A percentile compares a stretch with the other conserved stretches of the same genome.
Conservation (phyloP, 1,139 yeast species). For the Saccharomycopsis hybrid region DNA sequence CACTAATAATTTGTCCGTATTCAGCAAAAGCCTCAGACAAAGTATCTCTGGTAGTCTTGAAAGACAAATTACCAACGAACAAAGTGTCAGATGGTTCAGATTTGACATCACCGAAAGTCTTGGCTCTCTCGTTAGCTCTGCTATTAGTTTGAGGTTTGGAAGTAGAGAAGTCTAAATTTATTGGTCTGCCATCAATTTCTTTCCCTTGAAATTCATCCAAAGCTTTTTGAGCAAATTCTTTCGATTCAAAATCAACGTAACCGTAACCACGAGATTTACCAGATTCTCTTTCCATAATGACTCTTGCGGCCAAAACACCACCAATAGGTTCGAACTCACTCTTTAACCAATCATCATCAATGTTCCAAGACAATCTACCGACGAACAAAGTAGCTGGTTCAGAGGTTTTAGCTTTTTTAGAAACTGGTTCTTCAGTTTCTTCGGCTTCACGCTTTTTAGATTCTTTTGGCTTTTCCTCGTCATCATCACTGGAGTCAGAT, state of each 20-base stretch:
- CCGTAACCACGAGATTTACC: conserved; percentile 98
- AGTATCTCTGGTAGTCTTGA: conserved; percentile 76
- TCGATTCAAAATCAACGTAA: conserved; percentile 85
- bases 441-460: conserved; percentile 26
- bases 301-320: conserved; percentile 84
- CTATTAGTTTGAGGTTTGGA: conserved; percentile 61
- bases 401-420: conserved; percentile 39
- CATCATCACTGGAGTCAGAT: conserved; percentile 23
- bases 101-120: conserved; percentile 81
- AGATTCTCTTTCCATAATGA: conserved; percentile 83
- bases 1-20: conserved; percentile 76
- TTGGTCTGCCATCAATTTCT: conserved; percentile 95
- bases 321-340: conserved; percentile 79
- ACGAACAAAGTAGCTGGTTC: conserved; percentile 88
- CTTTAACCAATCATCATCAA: conserved; percentile 90
- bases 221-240: conserved; percentile 83
- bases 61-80: conserved; percentile 91
- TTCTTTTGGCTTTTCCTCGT: conserved; percentile 23
- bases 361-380: conserved; percentile 95
- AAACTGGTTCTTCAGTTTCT: too few relatives aligned
- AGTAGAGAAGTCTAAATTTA: conserved; percentile 87
- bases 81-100: conserved; percentile 92
- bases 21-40: conserved; percentile 67
- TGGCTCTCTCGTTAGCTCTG: conserved; percentile 66
- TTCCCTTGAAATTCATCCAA: conserved; percentile 78